Conservation (phyloP, 2,329 filamentous ascomycete genomes). For the Monosporascus sp. region DNA sequence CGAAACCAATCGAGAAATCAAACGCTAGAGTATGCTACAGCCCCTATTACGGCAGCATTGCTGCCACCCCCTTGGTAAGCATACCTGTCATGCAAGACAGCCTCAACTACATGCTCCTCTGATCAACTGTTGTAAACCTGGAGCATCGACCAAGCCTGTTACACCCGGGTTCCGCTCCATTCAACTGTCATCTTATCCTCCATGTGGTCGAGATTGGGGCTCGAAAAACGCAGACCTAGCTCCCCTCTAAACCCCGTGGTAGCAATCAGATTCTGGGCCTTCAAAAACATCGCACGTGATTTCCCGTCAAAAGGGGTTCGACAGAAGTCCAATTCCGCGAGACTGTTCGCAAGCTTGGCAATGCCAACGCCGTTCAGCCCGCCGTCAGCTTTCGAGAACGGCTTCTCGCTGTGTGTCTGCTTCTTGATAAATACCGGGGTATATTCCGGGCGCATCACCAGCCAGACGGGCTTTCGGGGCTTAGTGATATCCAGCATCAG, state of each 20-base stretch:
- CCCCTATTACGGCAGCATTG: too few species aligned
- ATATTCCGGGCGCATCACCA: conserved; percentile 3
- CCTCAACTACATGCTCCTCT: too few species aligned
- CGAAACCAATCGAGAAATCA: too few species aligned
- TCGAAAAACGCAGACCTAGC: background rate
- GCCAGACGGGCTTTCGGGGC: background rate
- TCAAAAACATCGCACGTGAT: background rate
- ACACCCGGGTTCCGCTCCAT: background rate
- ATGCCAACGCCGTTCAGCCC: background rate
- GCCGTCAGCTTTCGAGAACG: background rate
- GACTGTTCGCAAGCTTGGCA: background rate
- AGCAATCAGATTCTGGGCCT: background rate
- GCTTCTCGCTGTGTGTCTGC: background rate
- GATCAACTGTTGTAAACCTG: background rate
- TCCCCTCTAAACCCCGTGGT: background rate
- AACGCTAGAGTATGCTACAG: too few species aligned
- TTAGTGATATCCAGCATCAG: conserved; percentile 1
- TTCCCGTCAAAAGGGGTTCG: background rate
- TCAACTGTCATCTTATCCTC: background rate
- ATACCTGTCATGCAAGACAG: too few species aligned
- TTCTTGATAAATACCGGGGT: background rate
- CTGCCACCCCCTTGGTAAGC: too few species aligned
- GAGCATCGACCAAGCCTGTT: background rate
- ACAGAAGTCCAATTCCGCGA: background rate
- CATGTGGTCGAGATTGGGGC: background rate